Evolutionary conservation across 2,329 filamentous ascomycete species (phyloP), one percentile per base, ranked within the genome.

Genomic region (Rhynchosporium graminicola): DNA sequence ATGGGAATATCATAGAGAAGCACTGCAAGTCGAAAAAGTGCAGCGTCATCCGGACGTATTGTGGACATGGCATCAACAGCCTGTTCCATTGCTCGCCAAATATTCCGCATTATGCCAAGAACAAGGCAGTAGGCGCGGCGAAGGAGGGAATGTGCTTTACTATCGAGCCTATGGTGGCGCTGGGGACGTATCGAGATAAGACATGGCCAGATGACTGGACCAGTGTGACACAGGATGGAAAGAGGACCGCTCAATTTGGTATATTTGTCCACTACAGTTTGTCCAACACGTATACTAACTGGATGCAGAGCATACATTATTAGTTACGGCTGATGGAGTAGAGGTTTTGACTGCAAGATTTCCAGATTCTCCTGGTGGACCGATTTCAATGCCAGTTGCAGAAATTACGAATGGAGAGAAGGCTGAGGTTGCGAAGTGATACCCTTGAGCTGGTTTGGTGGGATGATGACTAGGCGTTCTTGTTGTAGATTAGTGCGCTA

Each of bases 121-220:
- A 98, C 79, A 99, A 98, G 84, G 92, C 94, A 0, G 90, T 97
- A 1, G 95, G 95, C 55, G 87, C 90, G 70, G 95, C 93, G 64
- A 97, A 97, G 80, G 88, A 91, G 0, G 95, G 95, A 59, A 97
- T 98, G 92, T 97, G 92, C 67, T 99, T 99, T 73, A 99, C 95
- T 0, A 99, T 99, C 65, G 95, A 99, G 79, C 95, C 95, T 15
- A 99, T 99, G 95, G 93, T 99, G 74, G 92, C 92, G 46, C 77
- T 97, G 60, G 95, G 95, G 63, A 93, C 91, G 65, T 91, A 97
- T 77, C 87, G 87, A 66, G 95, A 99, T 74, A 89, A 95, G 75
- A 98, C 92, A 0, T 99, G 95, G 95, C 95, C 95, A 0, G 95
- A 99, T 75, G 92, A 98, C 80, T 99, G 95, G 95, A 99, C 95